Evolutionary conservation across 2,329 filamentous ascomycete genomes (phyloP), one percentile per base, ranked within the genome.

Genomic region (Seiridium unicorne): DNA sequence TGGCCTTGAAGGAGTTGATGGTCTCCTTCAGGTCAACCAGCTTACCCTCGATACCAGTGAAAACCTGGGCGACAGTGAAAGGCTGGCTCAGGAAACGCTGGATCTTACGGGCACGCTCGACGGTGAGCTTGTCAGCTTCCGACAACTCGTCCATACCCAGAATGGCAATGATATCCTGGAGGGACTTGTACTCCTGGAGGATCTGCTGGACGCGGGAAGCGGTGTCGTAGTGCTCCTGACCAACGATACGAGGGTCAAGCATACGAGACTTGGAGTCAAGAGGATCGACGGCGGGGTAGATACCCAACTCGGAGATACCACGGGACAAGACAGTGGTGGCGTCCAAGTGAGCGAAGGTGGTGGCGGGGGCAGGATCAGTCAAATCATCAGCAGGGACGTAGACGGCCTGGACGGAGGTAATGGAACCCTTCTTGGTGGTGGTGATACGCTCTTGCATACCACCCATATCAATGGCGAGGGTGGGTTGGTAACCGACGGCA

Each of bases 121-220:
- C 95, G 73, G 95, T 98, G 75, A 99, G 89, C 90, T 99, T 97
- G 82, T 99, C 95, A 74, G 91, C 91, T 87, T 98, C 95, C 68
- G 95, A 98, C 83, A 99, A 84, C 81, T 99, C 95, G 82, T 99
- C 95, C 95, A 99, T 98, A 90, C 94, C 94, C 79, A 98, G 84
- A 93, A 99, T 99, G 82, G 95, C 95, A 86, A 97, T 97, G 89
- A 99, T 99, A 86, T 99, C 95, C 86, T 99, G 95, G 70, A 99
- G 92, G 68, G 94, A 98, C 91, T 98, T 98, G 91, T 99, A 99
- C 87, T 98, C 95, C 85, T 99, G 95, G 78, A 99, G 90, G 83
- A 97, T 98, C 85, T 97, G 93, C 87, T 99, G 95, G 76, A 99
- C 95, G 73, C 89, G 89, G 79, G 91, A 91, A 79, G 95, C 95